A percentile compares a stretch with the other conserved stretches of the same genome.
Conservation (phyloP, 257 asterid species). For the Fraxinus cuspidata region DNA sequence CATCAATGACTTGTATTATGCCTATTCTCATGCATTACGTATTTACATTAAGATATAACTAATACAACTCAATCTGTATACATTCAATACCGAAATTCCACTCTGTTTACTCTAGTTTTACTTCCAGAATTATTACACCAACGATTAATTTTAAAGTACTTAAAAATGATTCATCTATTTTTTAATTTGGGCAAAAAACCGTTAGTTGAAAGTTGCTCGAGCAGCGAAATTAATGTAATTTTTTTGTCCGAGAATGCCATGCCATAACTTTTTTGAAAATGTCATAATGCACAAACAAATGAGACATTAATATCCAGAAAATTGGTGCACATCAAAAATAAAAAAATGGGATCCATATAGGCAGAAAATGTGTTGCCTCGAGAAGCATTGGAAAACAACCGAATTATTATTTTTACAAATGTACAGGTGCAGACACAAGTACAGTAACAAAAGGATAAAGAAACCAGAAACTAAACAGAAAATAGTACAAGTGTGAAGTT, state of each 20-base stretch:
- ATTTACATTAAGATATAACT: too few species aligned
- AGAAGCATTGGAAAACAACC: neutral
- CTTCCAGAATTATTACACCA: neutral
- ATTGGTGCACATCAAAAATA: neutral
- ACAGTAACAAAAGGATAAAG: neutral
- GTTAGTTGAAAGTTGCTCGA: too few species aligned
- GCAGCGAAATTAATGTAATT: too few species aligned
- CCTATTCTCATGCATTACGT: too few species aligned
- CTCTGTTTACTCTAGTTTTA: neutral
- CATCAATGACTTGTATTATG: too few species aligned
- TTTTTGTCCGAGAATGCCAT: neutral
- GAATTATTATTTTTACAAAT: slow-evolving; percentile 7
- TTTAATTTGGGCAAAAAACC: neutral
- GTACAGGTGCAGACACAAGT: neutral
- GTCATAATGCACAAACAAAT: neutral
- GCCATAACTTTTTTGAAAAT: neutral
- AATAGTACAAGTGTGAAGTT: neutral
- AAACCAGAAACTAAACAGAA: neutral
- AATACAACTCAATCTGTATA: too few species aligned
- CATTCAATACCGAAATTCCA: neutral
- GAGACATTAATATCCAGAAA: neutral
- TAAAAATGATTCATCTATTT: neutral
- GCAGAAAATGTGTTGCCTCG: neutral
- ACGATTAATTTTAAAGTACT: too few species aligned
- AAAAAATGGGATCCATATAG: neutral